Percentiles rank a stretch among this genome's conserved stretches.
Evolutionary conservation across 2,329 filamentous ascomycete genomes (phyloP).

Genomic region (Leptographium wingfieldii): DNA sequence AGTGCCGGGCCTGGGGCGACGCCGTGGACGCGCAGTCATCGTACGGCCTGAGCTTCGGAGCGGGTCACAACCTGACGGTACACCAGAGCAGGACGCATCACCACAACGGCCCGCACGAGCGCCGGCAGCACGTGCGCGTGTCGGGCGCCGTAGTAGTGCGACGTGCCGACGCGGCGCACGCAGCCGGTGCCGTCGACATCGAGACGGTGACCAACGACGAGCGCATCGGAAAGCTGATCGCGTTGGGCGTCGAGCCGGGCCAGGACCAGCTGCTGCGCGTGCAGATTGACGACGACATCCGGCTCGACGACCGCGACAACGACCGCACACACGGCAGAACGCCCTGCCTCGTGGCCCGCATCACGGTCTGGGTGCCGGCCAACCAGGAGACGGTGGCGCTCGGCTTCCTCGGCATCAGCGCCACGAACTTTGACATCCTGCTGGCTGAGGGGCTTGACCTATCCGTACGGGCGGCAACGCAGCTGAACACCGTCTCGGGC

Average conservation of each 20-base stretch:
- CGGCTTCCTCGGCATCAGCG: slow-evolving; percentile 22
- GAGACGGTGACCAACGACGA: slow-evolving; percentile 34
- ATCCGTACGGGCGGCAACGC: slow-evolving; percentile 15
- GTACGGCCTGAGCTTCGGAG: slow-evolving; percentile 20
- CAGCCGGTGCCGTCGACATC: slow-evolving; percentile 13
- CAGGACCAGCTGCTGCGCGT: slow-evolving; percentile 26
- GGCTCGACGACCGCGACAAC: not conserved
- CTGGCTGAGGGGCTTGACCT: slow-evolving; percentile 29
- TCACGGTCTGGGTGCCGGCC: slow-evolving; percentile 33
- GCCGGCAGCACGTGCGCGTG: not conserved
- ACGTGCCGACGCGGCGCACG: slow-evolving; percentile 9
- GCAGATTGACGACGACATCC: slow-evolving; percentile 3
- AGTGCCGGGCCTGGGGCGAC: no score
- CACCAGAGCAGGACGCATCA: slow-evolving; percentile 20
- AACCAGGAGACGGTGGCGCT: slow-evolving; percentile 15
- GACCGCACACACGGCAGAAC: not conserved
- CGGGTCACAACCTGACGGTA: slow-evolving; percentile 25
- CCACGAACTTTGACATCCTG: slow-evolving; percentile 26
- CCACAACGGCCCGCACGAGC: slow-evolving; percentile 3
- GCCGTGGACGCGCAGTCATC: no score
- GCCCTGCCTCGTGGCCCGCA: slow-evolving; percentile 34
- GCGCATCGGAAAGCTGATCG: slow-evolving; percentile 18
- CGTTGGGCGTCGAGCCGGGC: slow-evolving; percentile 19
- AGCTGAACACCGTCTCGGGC: slow-evolving; percentile 26
- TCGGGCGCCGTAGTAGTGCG: slow-evolving; percentile 31